Evolutionary conservation across 78 protist species (phyloP), one percentile per base, ranked within the genome.

Genomic region (Dictyostelium purpureum): DNA sequence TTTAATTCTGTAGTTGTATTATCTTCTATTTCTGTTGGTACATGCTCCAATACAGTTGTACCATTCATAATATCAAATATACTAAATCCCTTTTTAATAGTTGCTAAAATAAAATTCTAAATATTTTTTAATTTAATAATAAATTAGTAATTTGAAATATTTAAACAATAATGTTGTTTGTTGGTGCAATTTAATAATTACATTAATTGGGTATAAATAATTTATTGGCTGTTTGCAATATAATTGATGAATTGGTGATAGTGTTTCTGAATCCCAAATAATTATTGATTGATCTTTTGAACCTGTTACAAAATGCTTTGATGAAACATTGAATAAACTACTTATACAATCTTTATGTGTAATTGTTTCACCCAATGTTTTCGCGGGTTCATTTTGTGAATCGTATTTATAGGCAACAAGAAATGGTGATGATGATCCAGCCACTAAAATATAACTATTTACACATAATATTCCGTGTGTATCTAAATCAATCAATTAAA

Each of bases 401-500:
- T 85, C 76, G 3, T 71, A 73, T 52, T 54, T 40, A 59, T 85
- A 85, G 0, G 82, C 92, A 31, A 61, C 42, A 12, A 85, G 67
- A 37, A 18, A 73, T n/a, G 80, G 92, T 31, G 40, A 42, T 24
- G 82, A 40, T 26, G 80, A 52, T 0, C 51, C 35, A 16, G 82
- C 56, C 2, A 70, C 66, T 47, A 85, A 38, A 47, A 85, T 85
- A 65, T 59, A 73, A 49, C 45, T 61, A 35, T 73, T 59, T 59
- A 85, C 92, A 73, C 82, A 85, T 18, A 85, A 52, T 61, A 85
- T 85, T 12, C 71, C 80, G 47, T 70, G 40, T 6, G 63, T 82
- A 82, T 71, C 85, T 77, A 59, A n/a, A n/a, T n/a, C n/a, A n/a
- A n/a, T n/a, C n/a, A n/a, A n/a, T n/a, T 5, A 49, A 49, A 38